phyloP scores from a whole-genome alignment of 345 rosid genomes.

The Salix purpurea region DNA sequence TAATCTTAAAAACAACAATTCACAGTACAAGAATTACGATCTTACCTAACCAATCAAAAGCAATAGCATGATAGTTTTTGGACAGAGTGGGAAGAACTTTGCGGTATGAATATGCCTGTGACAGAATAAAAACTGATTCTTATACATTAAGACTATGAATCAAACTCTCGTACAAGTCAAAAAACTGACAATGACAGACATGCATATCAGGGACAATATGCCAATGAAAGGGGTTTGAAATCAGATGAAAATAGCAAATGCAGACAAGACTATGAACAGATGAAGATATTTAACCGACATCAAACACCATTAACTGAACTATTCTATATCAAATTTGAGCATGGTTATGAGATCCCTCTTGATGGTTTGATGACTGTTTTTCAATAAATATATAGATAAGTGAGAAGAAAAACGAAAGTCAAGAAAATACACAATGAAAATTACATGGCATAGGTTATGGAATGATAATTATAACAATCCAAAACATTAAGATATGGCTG shows the following conservation, averaged over 20 bases:
- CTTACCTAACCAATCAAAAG: constrained; percentile 90
- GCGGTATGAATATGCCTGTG: constrained; percentile 87
- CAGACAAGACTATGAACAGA: not conserved
- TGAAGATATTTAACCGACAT: not conserved
- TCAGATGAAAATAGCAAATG: not conserved
- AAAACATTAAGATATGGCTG: too few relatives aligned
- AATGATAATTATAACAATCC: too few relatives aligned
- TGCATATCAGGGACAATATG: not conserved
- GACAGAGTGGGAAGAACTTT: constrained; percentile 70
- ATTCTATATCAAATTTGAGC: not conserved
- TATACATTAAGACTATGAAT: not conserved
- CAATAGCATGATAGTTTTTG: constrained; percentile 67
- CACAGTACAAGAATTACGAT: not conserved
- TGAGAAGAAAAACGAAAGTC: too few relatives aligned
- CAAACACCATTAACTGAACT: not conserved
- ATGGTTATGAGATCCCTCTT: too few relatives aligned
- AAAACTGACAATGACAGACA: not conserved
- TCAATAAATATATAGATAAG: too few relatives aligned
- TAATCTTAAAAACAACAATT: not conserved
- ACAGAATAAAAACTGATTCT: constrained; percentile 6
- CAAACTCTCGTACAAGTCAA: not conserved
- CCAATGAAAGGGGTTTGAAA: not conserved
- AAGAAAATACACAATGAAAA: too few relatives aligned
- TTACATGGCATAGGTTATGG: too few relatives aligned
- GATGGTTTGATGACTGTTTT: too few relatives aligned